phyloP scores from a whole-genome alignment of 1,139 yeast species.

The Magnusiomyces suaveolens region DNA sequence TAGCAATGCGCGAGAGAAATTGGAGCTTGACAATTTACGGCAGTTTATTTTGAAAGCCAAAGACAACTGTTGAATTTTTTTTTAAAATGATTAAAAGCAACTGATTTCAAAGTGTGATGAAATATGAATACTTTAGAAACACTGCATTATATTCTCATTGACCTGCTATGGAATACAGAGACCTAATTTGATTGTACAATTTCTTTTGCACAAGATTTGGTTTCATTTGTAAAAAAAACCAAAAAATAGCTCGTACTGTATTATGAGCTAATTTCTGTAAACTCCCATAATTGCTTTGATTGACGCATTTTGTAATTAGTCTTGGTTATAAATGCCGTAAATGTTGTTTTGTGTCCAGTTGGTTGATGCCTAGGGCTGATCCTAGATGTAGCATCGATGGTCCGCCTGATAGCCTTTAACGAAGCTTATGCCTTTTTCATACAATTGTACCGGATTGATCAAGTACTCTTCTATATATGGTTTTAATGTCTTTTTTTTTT shows the following conservation, averaged over 20 bases:
- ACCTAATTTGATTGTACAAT: not conserved
- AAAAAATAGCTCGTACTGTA: too few relatives aligned
- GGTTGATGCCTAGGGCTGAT: slow-evolving; percentile 26
- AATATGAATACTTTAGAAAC: too few relatives aligned
- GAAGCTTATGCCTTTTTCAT: slow-evolving; percentile 19
- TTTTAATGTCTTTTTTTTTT: too few relatives aligned
- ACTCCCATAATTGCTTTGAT: too few relatives aligned
- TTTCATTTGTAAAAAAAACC: too few relatives aligned
- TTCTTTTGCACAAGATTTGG: not conserved
- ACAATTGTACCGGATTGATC: slow-evolving; percentile 2
- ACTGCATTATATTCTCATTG: too few relatives aligned
- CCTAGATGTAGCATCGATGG: slow-evolving; percentile 27
- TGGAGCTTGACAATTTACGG: slow-evolving; percentile 9
- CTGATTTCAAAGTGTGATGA: too few relatives aligned
- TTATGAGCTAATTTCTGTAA: too few relatives aligned
- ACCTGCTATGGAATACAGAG: not conserved
- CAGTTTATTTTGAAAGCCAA: not conserved
- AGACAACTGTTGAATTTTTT: not conserved
- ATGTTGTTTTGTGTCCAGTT: slow-evolving; percentile 22
- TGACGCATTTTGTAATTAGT: slow-evolving; percentile 22
- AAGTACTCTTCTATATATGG: slow-evolving; percentile 9
- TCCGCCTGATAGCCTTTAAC: slow-evolving; percentile 29
- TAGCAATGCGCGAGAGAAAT: slow-evolving; percentile 14
- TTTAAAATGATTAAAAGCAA: too few relatives aligned
- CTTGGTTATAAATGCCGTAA: slow-evolving; percentile 17